Conservation (phyloP, 441 rosid species). For the Theobroma grandiflorum region DNA sequence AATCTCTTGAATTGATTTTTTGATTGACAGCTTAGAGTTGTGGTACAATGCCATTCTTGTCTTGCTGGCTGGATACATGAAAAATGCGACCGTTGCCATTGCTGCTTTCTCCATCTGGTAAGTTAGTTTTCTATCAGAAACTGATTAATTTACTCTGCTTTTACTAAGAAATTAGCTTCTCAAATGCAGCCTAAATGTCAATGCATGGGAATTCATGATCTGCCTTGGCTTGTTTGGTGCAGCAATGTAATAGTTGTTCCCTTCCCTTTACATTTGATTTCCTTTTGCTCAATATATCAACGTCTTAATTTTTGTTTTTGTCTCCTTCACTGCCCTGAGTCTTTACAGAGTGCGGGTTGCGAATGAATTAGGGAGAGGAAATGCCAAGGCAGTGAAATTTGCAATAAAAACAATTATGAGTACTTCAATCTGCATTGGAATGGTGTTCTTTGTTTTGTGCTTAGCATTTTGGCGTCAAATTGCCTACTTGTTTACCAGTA, state of each 20-base stretch:
- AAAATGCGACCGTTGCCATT: constrained; percentile 51
- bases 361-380: constrained; percentile 71
- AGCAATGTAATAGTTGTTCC: constrained; percentile 37
- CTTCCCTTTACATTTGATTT: no score
- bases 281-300: background rate
- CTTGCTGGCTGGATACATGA: constrained; percentile 62
- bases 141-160: background rate
- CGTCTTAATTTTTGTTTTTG: background rate
- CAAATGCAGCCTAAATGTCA: constrained; percentile 54
- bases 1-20: background rate
- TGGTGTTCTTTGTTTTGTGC: constrained; percentile 41
- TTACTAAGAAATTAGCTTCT: background rate
- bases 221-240: constrained; percentile 54
- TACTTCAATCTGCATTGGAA: constrained; percentile 42
- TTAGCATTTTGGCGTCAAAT: constrained; percentile 37
- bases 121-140: background rate
- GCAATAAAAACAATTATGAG: constrained; percentile 45
- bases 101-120: constrained; percentile 72
- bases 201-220: constrained; percentile 54
- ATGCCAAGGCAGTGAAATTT: constrained; percentile 48
- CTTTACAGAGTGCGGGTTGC: constrained; percentile 59
- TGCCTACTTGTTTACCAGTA: constrained; percentile 41
- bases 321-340: background rate
- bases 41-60: constrained; percentile 65
- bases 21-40: constrained; percentile 52